Evolutionary conservation across 768 basidiomycete genomes (phyloP), one percentile per base, ranked within the genome.

Genomic region (Asterophora parasitica): DNA sequence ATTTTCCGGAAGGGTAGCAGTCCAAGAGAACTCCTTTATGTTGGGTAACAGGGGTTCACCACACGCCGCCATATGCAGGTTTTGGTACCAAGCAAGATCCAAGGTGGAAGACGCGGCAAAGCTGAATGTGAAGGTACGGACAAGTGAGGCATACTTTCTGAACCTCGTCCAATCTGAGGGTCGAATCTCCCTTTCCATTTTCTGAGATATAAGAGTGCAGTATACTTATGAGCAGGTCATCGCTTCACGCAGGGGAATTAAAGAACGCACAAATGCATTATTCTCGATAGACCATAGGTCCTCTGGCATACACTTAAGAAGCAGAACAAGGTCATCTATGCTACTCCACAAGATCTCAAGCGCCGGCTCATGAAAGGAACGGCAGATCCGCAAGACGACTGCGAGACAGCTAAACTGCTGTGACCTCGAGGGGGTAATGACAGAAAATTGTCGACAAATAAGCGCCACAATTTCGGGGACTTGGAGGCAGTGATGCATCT

Each of bases 151-250:
- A 23, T 45, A 11, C n/a, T 35, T 16, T n/a, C 7, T 36, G 31
- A 45, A 37, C 20, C 44, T 36, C 2, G 44, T 9, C 44, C 44
- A 45, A 23, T 45, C 44, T 2, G 44, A 15, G 5, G 44, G 44
- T n/a, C 8, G 31, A 20, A 45, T 45, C 20, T 32, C 20, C 16
- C 44, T 23, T 23, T 35, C 12, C n/a, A 45, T 26, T 34, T 8
- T 9, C 44, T 36, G 36, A 38, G 10, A 16, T 10, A 3, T 38
- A 16, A 20, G n/a, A 2, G 36, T 16, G 10, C 4, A 16, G 4
- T 9, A 13, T n/a, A n/a, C 9, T 33, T 4, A 38, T 9, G 4
- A 20, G n/a, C n/a, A n/a, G n/a, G n/a, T n/a, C n/a, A n/a, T n/a
- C n/a, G 19, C 5, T 38, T 20, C 23, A 23, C 6, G 23, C 23